A percentile compares a stretch with the other conserved stretches of the same genome.
Evolutionary conservation across 163 green algal genomes (phyloP).

Genomic region (Coccomyxa subellipsoidea): DNA sequence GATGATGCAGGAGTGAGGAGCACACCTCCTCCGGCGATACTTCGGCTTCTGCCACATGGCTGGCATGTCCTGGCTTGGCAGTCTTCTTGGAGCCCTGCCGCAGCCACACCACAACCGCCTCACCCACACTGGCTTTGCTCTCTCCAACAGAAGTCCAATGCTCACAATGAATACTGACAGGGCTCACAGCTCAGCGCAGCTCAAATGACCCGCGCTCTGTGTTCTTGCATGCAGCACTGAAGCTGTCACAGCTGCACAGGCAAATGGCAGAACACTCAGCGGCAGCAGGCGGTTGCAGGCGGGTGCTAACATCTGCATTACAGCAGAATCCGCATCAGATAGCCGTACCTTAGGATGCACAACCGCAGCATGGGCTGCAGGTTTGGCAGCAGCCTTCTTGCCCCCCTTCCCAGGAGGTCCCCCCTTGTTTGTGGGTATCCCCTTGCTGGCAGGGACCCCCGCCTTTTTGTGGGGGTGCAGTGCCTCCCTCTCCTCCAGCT

Average conservation of each 20-base stretch:
- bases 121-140: neutral
- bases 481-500: neutral
- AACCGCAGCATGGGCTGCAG: neutral
- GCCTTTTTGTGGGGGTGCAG: neutral
- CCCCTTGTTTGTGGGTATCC: no score
- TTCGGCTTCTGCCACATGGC: neutral
- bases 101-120: neutral
- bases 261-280: no score
- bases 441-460: no score
- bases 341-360: neutral
- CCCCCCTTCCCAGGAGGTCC: neutral
- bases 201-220: no score
- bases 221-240: no score
- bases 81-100: neutral
- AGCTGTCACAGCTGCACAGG: no score
- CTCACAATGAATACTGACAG: no score
- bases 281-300: no score
- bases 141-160: no score
- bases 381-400: neutral
- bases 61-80: neutral
- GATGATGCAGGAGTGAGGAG: neutral
- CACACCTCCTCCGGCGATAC: neutral
- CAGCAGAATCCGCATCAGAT: no score
- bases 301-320: no score
- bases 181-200: no score